Base-by-base conservation (phyloP, 371 early-diverging fungal genomes). In the Mucor racemosus region DNA sequence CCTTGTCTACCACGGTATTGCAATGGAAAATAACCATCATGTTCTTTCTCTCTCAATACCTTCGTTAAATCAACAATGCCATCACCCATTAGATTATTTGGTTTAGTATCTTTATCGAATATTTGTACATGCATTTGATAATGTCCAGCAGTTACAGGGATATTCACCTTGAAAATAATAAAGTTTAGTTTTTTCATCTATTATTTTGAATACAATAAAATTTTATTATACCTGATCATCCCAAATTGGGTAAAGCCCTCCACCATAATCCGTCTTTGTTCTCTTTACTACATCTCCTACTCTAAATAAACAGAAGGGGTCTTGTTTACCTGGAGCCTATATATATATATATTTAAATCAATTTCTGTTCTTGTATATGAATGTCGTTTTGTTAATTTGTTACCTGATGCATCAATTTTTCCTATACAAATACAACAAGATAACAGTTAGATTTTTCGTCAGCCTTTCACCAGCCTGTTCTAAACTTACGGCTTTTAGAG, bases 11-110 rank as follows among this genome's bases (percentile, higher is more conserved):
- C 65, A 62, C 50, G 31, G 21, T 31, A 39, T 11, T 42, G 58
- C 31, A 79, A 48, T 38, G 67, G 66, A 33, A 73, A 75, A 67
- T 71, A 79, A 0, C 76, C 74, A 70, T 78, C 79, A 57, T 67
- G 68, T 40, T 78, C 76, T 5, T 66, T 66, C 4, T 74, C 71
- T 19, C 58, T 36, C 14, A 78, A 66, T 7, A 78, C 79, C 57
- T 67, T 64, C 14, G 64, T 26, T 31, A 78, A 58, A 46, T 78
- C 76, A 53, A 78, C 46, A 0, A 56, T 11, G 7, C 64, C 61
- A 31, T 76, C 76, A 6, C 66, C 79, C 72, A 78, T 69, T 11
- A 78, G 50, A 19, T 74, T 67, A 10, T 35, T 62, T 8, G 72
- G 72, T 11, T 68, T 65, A 7, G 61, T 62, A 48, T 73, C 74